These are phyloP conservation scores for Phytophthora pseudosyringae DNA, from an alignment of 352 stramenopile species.

Conservation along the genomic window DNA sequence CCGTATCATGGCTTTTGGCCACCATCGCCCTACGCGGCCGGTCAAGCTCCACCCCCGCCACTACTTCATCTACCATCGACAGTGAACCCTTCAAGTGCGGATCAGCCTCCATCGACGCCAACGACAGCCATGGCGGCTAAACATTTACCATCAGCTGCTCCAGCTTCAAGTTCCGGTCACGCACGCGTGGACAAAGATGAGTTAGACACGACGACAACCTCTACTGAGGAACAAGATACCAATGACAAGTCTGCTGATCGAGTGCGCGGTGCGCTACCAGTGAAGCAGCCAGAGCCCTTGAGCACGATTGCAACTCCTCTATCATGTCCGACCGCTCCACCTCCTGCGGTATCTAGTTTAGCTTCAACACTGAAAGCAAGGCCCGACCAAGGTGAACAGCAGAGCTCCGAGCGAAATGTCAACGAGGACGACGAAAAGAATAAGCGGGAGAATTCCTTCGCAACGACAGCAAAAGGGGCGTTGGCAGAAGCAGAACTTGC, in stretches of 20 bases:
- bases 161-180: background rate
- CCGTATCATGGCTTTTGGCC: slow-evolving; percentile 40
- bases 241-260: slow-evolving; percentile 8
- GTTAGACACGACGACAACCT: slow-evolving; percentile 2
- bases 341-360: background rate
- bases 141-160: background rate
- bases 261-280: slow-evolving; percentile 5
- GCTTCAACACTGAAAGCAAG: slow-evolving; percentile 1
- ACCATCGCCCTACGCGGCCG: slow-evolving; percentile 27
- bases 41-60: slow-evolving; percentile 8
- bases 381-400: slow-evolving; percentile 1
- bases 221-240: background rate
- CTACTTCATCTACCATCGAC: slow-evolving; percentile 23
- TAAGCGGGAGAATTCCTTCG: slow-evolving; percentile 49
- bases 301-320: background rate
- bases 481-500: slow-evolving; percentile 75
- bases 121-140: background rate
- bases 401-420: background rate
- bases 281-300: slow-evolving; percentile 2
- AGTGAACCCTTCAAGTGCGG: slow-evolving; percentile 3
- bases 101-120: background rate
- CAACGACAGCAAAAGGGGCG: slow-evolving; percentile 60
- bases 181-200: background rate
- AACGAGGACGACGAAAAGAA: background rate
- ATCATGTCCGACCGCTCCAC: background rate